phyloP scores from a whole-genome alignment of 2,329 filamentous ascomycete genomes.

The Colletotrichum sp. region DNA sequence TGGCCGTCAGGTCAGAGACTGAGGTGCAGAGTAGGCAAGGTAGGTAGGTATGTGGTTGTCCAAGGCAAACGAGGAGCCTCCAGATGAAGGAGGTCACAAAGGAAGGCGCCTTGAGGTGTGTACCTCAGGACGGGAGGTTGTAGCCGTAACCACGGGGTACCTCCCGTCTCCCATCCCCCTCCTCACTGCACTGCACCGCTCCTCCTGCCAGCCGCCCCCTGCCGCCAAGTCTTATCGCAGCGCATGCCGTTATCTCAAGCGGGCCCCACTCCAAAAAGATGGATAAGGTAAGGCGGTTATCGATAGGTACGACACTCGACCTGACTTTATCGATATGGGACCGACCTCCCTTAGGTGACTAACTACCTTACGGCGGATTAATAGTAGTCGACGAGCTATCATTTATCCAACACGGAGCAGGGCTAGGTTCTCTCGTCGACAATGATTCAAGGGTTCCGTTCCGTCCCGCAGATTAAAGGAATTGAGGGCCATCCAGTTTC shows the following conservation, averaged over 20 bases:
- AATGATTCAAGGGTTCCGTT: constrained; percentile 4
- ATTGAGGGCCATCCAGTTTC: constrained; percentile 1
- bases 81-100: background rate
- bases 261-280: background rate
- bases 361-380: background rate
- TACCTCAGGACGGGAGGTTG: background rate
- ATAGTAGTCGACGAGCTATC: background rate
- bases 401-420: background rate
- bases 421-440: background rate
- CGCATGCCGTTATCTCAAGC: background rate
- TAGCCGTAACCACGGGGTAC: background rate
- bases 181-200: background rate
- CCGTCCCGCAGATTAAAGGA: constrained; percentile 4
- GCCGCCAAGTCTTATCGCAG: constrained; percentile 14
- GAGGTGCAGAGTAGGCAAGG: background rate
- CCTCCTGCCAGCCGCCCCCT: background rate
- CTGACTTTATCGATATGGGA: background rate
- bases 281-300: background rate
- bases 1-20: background rate
- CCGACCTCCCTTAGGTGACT: background rate
- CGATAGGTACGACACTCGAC: background rate
- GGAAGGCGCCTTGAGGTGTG: background rate
- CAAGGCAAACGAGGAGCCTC: background rate
- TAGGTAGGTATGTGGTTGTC: background rate
- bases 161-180: background rate